Evolutionary conservation across 139 green algal species (phyloP).

Genomic region (Mesotaenium endlicherianum): DNA sequence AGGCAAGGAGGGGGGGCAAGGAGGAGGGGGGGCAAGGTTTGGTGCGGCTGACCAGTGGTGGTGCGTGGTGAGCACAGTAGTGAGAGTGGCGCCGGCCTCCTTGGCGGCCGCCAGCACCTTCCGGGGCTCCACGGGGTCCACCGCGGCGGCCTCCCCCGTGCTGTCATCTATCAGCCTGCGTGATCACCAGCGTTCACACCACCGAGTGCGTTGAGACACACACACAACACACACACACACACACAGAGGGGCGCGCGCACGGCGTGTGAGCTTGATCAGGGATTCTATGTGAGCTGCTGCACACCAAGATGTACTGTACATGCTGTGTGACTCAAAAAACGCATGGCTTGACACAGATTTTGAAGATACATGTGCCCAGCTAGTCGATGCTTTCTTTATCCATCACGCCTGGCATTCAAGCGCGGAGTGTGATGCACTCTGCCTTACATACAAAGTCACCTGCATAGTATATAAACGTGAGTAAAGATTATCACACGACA

Average conservation of each 20-base stretch:
- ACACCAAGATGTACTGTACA: background rate
- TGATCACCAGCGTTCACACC: background rate
- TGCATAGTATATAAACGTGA: too few species aligned
- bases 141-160: conserved; percentile 34
- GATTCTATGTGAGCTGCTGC: background rate
- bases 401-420: too few species aligned
- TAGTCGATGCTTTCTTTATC: too few species aligned
- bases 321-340: background rate
- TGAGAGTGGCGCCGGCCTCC: conserved; percentile 24
- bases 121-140: conserved; percentile 39
- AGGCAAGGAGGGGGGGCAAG: background rate
- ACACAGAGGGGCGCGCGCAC: background rate
- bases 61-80: conserved; percentile 49
- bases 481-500: too few species aligned
- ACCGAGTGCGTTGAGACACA: background rate
- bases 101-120: conserved; percentile 31
- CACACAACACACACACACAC: background rate
- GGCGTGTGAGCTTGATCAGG: background rate
- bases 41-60: conserved; percentile 30
- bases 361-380: too few species aligned
- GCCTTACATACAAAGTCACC: too few species aligned
- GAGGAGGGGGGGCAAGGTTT: background rate
- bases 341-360: background rate
- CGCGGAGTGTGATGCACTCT: too few species aligned
- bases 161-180: conserved; percentile 41